Evolutionary conservation across 1,284 basidiomycete species (phyloP), one percentile per base, ranked within the genome.

Genomic region (Meripilus lineatus): DNA sequence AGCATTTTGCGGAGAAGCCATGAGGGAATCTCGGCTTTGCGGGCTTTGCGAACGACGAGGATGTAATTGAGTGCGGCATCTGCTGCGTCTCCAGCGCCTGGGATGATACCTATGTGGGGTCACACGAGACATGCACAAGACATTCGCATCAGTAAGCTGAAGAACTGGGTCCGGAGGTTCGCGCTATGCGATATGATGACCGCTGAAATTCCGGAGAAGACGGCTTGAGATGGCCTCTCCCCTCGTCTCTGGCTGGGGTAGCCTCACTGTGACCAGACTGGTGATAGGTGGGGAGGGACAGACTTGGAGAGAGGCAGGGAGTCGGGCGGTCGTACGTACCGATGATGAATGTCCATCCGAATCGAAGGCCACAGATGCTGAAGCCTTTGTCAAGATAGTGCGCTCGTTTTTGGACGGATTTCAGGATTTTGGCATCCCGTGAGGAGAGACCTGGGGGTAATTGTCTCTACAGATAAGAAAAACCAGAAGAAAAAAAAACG

Each of bases 341-440:
- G 41, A 93, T 85, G 54, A 88, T 57, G 63, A 88, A 88, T 20
- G 88, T 81, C 84, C 85, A 95, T 4, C 94, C 93, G 50, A 96
- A 93, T 7, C 81, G 79, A 48, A 96, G 65, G 2, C 93, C 92
- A 54, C 84, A 90, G 8, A 97, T 44, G 38, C 63, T 72, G 70
- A 97, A 89, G 5, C 90, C 87, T 65, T 93, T 94, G 72, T 98
- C 94, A 44, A 98, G 84, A 59, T 86, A 81, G 60, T 93, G 92
- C 0, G 94, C 93, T 6, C 93, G 74, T 41, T 73, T 70, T 59
- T 89, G 80, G 35, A 94, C 80, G 15, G 83, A 78, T 53, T 75
- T 76, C 41, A 93, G 71, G 40, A 92, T 82, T 52, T 80, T 81
- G n/a, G 76, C 76, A 50, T 96, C 92, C 24, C 84, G 75, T 24